phyloP scores from a whole-genome alignment of 2,329 filamentous ascomycete genomes.

The Teratosphaeria zuluensis region DNA sequence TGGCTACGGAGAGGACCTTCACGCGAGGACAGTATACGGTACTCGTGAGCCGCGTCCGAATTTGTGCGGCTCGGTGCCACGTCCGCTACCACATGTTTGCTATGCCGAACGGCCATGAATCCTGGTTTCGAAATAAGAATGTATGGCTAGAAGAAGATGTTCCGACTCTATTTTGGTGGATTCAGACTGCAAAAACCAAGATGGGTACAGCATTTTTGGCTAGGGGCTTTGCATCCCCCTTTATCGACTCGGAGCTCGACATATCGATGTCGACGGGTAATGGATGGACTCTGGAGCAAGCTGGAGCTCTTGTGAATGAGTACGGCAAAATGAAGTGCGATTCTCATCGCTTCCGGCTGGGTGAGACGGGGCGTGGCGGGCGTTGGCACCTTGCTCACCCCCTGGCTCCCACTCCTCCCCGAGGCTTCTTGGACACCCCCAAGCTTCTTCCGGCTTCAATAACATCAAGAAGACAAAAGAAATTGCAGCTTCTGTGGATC shows the following conservation, averaged over 20 bases:
- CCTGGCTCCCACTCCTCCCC: too few species aligned
- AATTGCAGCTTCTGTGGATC: constrained; percentile 3
- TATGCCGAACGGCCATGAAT: not conserved
- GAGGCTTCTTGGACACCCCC: not conserved
- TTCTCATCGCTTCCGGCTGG: not conserved
- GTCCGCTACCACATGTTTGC: not conserved
- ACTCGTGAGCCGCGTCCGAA: not conserved
- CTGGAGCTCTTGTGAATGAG: not conserved
- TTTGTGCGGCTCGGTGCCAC: not conserved
- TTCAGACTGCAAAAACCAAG: not conserved
- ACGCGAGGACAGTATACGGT: not conserved
- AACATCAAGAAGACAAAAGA: not conserved
- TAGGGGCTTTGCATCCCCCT: not conserved
- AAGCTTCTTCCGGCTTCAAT: not conserved
- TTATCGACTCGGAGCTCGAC: not conserved
- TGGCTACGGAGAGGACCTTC: not conserved
- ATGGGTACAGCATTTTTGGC: not conserved
- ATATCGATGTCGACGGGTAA: not conserved
- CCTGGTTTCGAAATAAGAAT: not conserved
- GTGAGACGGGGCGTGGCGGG: not conserved
- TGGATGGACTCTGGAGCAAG: not conserved
- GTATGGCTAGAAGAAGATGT: not conserved
- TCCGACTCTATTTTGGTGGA: not conserved
- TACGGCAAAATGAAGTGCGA: not conserved
- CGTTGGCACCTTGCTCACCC: not conserved